These are phyloP conservation scores for Termitomyces sp. DNA, from an alignment of 768 basidiomycete genomes.

Conservation along the genomic window DNA sequence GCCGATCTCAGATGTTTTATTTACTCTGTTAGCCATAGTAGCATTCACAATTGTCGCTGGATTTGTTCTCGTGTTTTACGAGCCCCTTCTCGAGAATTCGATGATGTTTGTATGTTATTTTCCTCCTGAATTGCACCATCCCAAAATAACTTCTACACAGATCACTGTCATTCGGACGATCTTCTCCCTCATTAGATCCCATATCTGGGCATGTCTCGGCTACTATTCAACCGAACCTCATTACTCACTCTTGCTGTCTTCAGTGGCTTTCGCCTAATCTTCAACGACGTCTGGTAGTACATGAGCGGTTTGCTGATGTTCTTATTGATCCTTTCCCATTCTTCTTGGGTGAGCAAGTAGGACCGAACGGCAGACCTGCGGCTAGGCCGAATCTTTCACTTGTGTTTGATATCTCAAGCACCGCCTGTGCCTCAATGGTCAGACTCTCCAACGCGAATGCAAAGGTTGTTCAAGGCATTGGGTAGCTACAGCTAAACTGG, in stretches of 20 bases:
- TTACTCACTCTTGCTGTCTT: neutral
- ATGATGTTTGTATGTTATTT: neutral
- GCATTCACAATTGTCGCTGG: neutral
- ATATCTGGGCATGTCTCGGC: neutral
- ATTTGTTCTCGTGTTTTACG: neutral
- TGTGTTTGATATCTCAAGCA: neutral
- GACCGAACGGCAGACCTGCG: neutral
- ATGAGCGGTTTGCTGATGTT: neutral
- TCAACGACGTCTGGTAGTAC: neutral
- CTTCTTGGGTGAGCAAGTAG: neutral
- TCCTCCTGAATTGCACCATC: neutral
- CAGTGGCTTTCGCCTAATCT: neutral
- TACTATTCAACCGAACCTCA: neutral
- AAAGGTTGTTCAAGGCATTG: neutral
- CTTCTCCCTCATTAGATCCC: neutral
- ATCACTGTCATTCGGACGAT: too few relatives aligned
- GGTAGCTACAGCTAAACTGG: neutral
- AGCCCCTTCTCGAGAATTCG: neutral
- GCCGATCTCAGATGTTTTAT: neutral
- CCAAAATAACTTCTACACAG: neutral
- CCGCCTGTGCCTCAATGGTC: neutral
- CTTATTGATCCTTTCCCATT: neutral
- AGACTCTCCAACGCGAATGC: neutral
- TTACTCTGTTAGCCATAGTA: neutral
- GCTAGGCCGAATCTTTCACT: neutral